Conservation (phyloP, 225 moss, liverwort and hornwort genomes). For the Antitrichia curtipendula region DNA sequence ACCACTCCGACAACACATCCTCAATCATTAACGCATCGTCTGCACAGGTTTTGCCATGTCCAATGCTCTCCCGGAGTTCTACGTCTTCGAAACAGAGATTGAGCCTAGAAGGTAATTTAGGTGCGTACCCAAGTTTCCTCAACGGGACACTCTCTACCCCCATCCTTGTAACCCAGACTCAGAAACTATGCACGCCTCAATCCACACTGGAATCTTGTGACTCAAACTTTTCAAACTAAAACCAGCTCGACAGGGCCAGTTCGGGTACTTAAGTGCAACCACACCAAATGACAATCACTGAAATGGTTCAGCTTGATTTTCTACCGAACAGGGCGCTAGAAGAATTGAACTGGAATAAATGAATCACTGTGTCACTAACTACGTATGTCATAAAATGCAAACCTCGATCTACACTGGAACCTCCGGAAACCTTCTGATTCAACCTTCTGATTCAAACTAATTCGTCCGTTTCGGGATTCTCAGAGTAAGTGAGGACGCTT, state of each 20-base stretch:
- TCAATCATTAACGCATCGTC: background rate
- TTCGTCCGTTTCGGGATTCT: background rate
- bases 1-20: slow-evolving; percentile 13
- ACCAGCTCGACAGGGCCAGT: background rate
- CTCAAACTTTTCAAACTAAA: background rate
- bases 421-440: background rate
- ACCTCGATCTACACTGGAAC: background rate
- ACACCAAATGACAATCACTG: background rate
- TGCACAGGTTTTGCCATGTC: background rate
- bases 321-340: background rate
- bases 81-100: background rate
- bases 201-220: background rate
- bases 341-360: background rate
- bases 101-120: background rate
- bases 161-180: background rate
- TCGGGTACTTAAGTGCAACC: background rate
- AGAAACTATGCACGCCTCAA: background rate
- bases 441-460: no score
- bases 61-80: background rate
- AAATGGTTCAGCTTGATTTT: background rate
- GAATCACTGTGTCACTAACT: background rate
- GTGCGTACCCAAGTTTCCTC: background rate
- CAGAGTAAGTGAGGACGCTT: background rate
- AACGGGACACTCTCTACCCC: background rate
- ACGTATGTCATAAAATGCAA: no score